Evolutionary conservation across 768 basidiomycete species (phyloP).

Genomic region (Termitomyces sp.): DNA sequence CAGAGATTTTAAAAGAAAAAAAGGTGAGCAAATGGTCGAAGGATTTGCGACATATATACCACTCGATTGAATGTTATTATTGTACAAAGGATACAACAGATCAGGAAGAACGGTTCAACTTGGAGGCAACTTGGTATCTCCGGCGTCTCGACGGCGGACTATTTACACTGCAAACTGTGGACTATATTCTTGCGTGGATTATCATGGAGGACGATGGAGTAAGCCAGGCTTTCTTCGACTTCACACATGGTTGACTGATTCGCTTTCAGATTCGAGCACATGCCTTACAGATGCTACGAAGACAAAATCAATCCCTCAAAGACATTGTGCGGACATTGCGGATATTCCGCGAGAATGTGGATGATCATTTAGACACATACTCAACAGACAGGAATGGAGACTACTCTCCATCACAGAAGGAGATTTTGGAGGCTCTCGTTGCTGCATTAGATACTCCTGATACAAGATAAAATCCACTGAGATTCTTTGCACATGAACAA

Average conservation of each 20-base stretch:
- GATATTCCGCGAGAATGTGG: conserved; percentile 70
- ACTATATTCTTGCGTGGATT: conserved; percentile 94
- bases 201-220: conserved; percentile 99
- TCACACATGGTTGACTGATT: neutral
- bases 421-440: conserved; percentile 67
- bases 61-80: neutral
- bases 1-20: conserved; percentile 65
- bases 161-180: conserved; percentile 84
- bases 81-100: conserved; percentile 42
- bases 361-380: conserved; percentile 36
- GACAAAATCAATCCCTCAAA: conserved; percentile 64
- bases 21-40: conserved; percentile 35
- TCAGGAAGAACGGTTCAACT: conserved; percentile 55
- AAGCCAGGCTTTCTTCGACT: conserved; percentile 20
- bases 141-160: conserved; percentile 82
- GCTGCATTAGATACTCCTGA: conserved; percentile 40
- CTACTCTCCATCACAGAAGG: conserved; percentile 50
- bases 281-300: conserved; percentile 64
- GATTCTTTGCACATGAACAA: neutral
- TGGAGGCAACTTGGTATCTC: conserved; percentile 80
- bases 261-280: conserved; percentile 68
- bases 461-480: conserved; percentile 8
- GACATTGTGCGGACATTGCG: conserved; percentile 70
- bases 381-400: conserved; percentile 26
- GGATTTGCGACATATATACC: neutral